These are phyloP conservation scores for Yamadazyma olivae DNA, from an alignment of 805 yeast species.

Conservation along the genomic window DNA sequence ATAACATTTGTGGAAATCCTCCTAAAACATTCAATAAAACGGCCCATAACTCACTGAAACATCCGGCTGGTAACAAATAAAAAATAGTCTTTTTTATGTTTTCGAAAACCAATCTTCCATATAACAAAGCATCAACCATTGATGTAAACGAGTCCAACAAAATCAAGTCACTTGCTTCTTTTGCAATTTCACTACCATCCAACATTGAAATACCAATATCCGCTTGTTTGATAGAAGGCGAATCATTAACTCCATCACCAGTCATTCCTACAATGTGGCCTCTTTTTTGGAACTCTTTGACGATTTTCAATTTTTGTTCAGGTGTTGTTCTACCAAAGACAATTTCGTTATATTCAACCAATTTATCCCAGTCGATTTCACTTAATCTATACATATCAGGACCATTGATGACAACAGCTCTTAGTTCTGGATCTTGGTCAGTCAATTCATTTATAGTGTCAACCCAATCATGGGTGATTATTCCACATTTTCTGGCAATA, in stretches of 20 bases:
- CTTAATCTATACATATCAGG: conserved; percentile 24
- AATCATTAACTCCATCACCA: conserved; percentile 35
- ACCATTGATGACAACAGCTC: conserved; percentile 31
- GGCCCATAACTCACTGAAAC: conserved; percentile 50
- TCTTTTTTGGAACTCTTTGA: conserved; percentile 40
- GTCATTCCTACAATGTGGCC: conserved; percentile 31
- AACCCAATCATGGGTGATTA: conserved; percentile 21
- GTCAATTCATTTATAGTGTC: conserved; percentile 17
- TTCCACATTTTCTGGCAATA: conserved; percentile 45
- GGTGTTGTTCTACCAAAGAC: conserved; percentile 44
- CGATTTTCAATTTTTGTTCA: conserved; percentile 50
- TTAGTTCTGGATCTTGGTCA: conserved; percentile 4
- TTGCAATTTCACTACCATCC: conserved; percentile 31
- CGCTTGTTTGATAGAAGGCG: conserved; percentile 33
- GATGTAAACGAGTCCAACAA: conserved; percentile 26
- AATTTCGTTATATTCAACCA: conserved; percentile 35
- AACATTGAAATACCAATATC: conserved; percentile 30
- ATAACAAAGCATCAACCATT: conserved; percentile 33
- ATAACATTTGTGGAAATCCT: conserved; percentile 48
- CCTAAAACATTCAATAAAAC: conserved; percentile 44
- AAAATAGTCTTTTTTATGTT: conserved; percentile 46
- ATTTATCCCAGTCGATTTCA: conserved; percentile 42
- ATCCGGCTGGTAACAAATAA: conserved; percentile 52
- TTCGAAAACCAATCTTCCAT: conserved; percentile 47
- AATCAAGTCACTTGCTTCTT: conserved; percentile 36